Evolutionary conservation across 768 basidiomycete species (phyloP), one percentile per base, ranked within the genome.

Genomic region (Tylopilus felleus): DNA sequence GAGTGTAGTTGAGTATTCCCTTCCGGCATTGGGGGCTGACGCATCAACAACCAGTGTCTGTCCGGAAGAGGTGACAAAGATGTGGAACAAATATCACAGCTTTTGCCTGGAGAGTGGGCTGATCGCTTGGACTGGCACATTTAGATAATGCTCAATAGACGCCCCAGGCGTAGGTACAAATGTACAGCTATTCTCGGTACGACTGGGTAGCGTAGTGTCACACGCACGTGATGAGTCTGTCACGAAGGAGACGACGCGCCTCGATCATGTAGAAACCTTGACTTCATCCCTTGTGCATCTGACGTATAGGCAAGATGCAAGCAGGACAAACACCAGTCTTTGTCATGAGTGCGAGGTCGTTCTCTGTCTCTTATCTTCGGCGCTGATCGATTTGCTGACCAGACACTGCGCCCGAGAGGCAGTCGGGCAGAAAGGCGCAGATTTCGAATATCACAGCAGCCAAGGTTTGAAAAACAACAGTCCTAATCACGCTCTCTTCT

Each of bases 371-470:
- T n/a, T n/a, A 1, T 0, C 13, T 35, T 38, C 27, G n/a, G 19
- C 35, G 25, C 49, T 55, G 25, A 46, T 51, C 17, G 19, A 48
- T 25, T 38, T 23, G 3, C 25, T 36, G 44, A 47, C 8, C 61
- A 97, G 94, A 97, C 78, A 83, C 93, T 51, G 92, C 89, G 62
- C 95, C 95, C 22, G 93, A 97, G 73, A 80, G 95, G 71, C 92
- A 94, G 72, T 86, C 90, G 22, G 95, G 95, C 44, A 80, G 94
- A 60, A 98, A 96, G 74, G 96, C 96, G 0, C 95, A 97, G 75
- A 86, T 90, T 56, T 94, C 93, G 35, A 98, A 98, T 70, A 98
- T 98, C 74, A 93, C 90, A 1, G 94, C 96, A 9, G 95, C 94
- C 47, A 98, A 98, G 81, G 93, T 93, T 40, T 51, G 80, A 59